Conservation (phyloP, 176 grass and related monocot species). For the Neostapfia colusana region DNA sequence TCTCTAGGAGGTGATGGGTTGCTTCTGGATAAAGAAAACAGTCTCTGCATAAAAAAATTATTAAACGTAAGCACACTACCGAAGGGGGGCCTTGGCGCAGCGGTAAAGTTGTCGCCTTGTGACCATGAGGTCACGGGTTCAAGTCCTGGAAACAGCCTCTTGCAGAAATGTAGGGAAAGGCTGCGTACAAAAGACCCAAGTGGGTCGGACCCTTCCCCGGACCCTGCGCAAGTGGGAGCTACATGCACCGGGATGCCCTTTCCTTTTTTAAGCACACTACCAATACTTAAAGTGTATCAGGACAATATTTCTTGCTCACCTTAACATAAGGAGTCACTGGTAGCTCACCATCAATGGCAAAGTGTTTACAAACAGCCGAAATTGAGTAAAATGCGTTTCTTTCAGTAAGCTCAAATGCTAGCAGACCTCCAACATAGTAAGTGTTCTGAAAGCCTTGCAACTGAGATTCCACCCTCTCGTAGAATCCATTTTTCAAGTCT, state of each 20-base stretch:
- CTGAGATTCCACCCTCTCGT: slow-evolving; percentile 58
- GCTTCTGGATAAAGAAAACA: slow-evolving; percentile 52
- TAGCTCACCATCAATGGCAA: slow-evolving; percentile 43
- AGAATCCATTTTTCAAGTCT: slow-evolving; percentile 76
- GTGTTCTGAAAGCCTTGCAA: slow-evolving; percentile 83
- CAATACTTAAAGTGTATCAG: neutral
- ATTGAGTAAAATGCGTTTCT: slow-evolving; percentile 66
- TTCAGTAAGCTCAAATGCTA: slow-evolving; percentile 80
- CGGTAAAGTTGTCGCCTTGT: too few relatives aligned
- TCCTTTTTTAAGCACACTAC: slow-evolving; percentile 27
- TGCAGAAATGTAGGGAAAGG: too few relatives aligned
- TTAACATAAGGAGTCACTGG: slow-evolving; percentile 61
- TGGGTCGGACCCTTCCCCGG: too few relatives aligned
- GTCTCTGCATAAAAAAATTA: slow-evolving; percentile 56
- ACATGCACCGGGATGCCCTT: too few relatives aligned
- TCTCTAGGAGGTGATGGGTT: slow-evolving; percentile 55
- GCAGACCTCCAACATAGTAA: slow-evolving; percentile 69
- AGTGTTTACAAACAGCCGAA: slow-evolving; percentile 61
- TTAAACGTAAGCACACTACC: slow-evolving; percentile 18
- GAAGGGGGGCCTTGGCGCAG: too few relatives aligned
- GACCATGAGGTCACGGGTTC: too few relatives aligned
- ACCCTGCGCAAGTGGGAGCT: too few relatives aligned
- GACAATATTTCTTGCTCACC: slow-evolving; percentile 42
- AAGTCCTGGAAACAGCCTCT: too few relatives aligned
- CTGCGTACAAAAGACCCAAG: too few relatives aligned